A percentile compares a stretch with the other conserved stretches of the same genome.
phyloP scores from a whole-genome alignment of 352 stramenopile genomes.

The Pythium utonaiense region DNA sequence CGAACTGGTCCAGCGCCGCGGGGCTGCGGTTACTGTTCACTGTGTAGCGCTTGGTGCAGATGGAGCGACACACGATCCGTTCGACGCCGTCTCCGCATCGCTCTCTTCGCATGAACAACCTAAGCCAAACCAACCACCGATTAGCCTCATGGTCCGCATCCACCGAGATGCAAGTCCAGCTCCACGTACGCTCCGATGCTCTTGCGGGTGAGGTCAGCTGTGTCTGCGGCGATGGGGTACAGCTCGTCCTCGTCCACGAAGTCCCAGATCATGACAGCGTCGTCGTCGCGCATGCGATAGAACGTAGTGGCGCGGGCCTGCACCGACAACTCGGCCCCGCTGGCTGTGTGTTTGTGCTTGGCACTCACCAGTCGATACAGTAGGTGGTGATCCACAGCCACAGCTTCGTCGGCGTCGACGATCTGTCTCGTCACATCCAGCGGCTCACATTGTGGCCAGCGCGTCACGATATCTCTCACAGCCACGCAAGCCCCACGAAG shows the following conservation, averaged over 20 bases:
- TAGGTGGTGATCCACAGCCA: constrained; percentile 18
- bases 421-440: constrained; percentile 17
- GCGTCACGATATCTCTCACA: constrained; percentile 19
- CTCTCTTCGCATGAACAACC: constrained; percentile 30
- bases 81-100: constrained; percentile 45
- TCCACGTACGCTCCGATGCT: constrained; percentile 3
- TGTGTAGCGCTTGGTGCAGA: constrained; percentile 3
- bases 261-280: constrained; percentile 26
- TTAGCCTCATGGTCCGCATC: constrained; percentile 25
- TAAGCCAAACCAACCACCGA: background rate
- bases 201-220: constrained; percentile 21
- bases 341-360: constrained; percentile 7
- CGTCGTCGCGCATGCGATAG: constrained; percentile 25
- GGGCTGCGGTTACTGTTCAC: constrained; percentile 3
- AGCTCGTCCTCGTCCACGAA: constrained; percentile 29
- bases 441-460: constrained; percentile 23
- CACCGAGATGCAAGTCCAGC: constrained; percentile 40
- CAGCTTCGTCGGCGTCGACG: constrained; percentile 14
- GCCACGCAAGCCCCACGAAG: constrained; percentile 19
- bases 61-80: constrained; percentile 12
- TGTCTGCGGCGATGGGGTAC: constrained; percentile 13
- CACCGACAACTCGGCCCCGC: constrained; percentile 21
- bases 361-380: constrained; percentile 26
- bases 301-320: constrained; percentile 28
- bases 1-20: constrained; percentile 10